Base-by-base conservation (phyloP, 1,284 basidiomycete species). In the Cryptococcus depauperatus region DNA sequence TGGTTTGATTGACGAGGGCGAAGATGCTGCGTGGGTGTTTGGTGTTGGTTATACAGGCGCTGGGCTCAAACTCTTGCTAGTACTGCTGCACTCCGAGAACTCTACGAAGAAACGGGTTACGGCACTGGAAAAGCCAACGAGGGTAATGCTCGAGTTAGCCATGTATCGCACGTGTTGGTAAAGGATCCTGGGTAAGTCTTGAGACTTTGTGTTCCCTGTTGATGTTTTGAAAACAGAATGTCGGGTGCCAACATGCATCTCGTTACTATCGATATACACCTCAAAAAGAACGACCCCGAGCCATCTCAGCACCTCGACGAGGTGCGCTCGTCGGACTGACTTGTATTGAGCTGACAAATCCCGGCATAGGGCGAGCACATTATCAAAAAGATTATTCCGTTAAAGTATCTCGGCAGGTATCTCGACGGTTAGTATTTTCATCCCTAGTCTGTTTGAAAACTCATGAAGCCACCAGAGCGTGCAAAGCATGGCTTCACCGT, bases 91-190 rank as follows among this genome's bases (percentile, higher is more conserved):
- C 74, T 89, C 28, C 79, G 90, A 28, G 91, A 96, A 62, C 76
- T 96, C 7, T 75, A 82, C 57, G 91, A 96, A 70, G 91, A 95
- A 70, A 93, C 89, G 0, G 90, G 90, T 2, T 92, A 83, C 68
- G 69, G 66, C 0, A 64, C 64, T 3, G 55, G 59, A 2, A 59
- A 57, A 52, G 48, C 79, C 75, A 52, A 81, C 77, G n/a, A 73
- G 75, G 54, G 70, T 1, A 58, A 59, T 21, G 66, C 56, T 3
- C 52, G 72, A 30, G 74, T 89, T 28, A 61, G 82, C 23, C 76
- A 85, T 43, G 75, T 80, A 0, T 83, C 84, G 1, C 79, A 84
- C 1, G 64, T 85, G 2, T 64, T 86, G 22, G 85, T 85, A 33
- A 76, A 74, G 53, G 69, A 71, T 48, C 71, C 87, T 80, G 62